Evolutionary conservation across 1,284 basidiomycete genomes (phyloP), one percentile per base, ranked within the genome.

Genomic region (Exobasidium cylindrosporum): DNA sequence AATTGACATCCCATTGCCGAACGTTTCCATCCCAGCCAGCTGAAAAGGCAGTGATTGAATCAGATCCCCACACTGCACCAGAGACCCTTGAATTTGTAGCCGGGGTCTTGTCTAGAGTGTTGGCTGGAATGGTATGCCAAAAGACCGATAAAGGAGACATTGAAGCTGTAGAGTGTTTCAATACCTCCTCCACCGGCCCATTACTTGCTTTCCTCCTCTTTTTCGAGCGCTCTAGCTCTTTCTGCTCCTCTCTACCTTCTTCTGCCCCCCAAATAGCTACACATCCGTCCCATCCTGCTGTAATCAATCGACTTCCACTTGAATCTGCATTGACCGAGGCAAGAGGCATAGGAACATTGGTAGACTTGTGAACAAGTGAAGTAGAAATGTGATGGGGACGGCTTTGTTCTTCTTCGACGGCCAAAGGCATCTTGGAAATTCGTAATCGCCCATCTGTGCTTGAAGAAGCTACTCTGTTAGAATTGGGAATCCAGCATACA

Each of bases 251-350:
- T 0, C 61, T 60, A 2, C 61, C 49, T 13, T 57, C 58, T 14
- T 5, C 49, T 21, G 46, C 44, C 26, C 73, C 69, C 76, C 76
- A 78, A 1, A 78, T 40, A 4, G 72, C 69, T 17, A 78, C 57
- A 11, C 68, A 52, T 24, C 74, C 76, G 55, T 78, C 74, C 76
- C 76, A 78, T 1, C 67, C 72, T 7, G 65, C 74, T 32, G 66
- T 67, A 11, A 74, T 43, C 31, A 74, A 58, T n/a, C 57, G 53
- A 7, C 31, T 52, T 2, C 10, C 62, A 61, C n/a, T n/a, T 11
- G 13, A 17, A 28, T 35, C 23, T 2, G 30, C 53, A 21, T 21
- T 21, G 17, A 55, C 53, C 24, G 53, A 55, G 30, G 32, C 14
- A 21, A 55, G 23, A 35, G 53, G 29, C 32, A 35, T 55, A 2